Evolutionary conservation across 305 asterid species (phyloP).

Genomic region (Solanum hybrid): DNA sequence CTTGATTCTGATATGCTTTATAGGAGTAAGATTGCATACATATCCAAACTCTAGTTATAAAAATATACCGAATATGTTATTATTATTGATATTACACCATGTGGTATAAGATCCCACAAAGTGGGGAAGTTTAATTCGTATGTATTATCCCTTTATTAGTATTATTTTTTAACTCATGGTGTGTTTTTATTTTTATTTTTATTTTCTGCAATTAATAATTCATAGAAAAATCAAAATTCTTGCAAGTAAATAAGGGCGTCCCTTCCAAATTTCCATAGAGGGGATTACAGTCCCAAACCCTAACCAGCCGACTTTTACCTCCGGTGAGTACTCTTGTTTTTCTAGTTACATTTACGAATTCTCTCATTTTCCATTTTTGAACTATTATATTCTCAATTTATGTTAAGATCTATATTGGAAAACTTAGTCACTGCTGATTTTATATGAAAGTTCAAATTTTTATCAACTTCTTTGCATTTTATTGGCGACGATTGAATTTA

Average conservation of each 20-base stretch:
- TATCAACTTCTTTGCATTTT: neutral
- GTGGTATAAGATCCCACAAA: neutral
- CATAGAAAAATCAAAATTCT: neutral
- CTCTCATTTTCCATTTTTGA: neutral
- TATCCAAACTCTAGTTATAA: neutral
- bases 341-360: neutral
- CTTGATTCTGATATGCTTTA: neutral
- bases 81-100: neutral
- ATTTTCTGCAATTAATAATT: neutral
- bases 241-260: neutral
- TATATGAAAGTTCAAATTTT: neutral
- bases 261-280: neutral
- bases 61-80: neutral
- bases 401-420: neutral
- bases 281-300: slow-evolving; percentile 8
- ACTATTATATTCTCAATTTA: neutral
- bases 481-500: neutral
- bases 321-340: neutral
- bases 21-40: neutral
- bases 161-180: neutral
- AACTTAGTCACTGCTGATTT: neutral
- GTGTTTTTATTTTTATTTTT: neutral
- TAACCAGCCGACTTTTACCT: slow-evolving; percentile 7
- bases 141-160: neutral
- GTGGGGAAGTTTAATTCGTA: neutral